Base-by-base conservation (phyloP, 2,329 filamentous ascomycete genomes). In the Epichloe sp. region DNA sequence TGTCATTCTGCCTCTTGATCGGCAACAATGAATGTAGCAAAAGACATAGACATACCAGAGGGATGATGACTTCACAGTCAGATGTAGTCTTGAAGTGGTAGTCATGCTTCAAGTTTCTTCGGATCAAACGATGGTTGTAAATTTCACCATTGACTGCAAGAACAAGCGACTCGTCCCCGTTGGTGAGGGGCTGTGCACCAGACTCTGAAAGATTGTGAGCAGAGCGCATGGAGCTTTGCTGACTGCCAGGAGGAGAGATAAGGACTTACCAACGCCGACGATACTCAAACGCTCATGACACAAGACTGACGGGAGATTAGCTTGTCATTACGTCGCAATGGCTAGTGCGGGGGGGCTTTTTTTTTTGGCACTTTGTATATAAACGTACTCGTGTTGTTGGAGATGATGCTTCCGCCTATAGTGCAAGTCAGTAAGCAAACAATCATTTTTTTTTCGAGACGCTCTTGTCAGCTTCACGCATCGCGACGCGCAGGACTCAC, bases 71-170 rank as follows among this genome's bases (percentile, higher is more conserved):
- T 72, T 98, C 93, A 72, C 93, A 98, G 66, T 98, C 93, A 38
- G 91, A 97, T 65, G 93, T 86, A 58, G 93, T 98, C 83, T 96
- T 96, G 83, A 97, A 98, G 70, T 90, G 84, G 71, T 96, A 96
- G 38, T 83, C 79, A 54, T 76, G 81, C 72, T 88, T 88, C 62
- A 96, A 75, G 61, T 76, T 76, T 74, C 96, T 97, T 66, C 93
- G 85, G 64, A 98, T 78, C 63, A 95, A 80, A 66, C 91, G 86
- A 74, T 98, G 93, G 82, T 98, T 98, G 79, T 98, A 98, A 68
- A 98, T 98, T 70, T 98, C 93, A 71, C 93, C 93, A 71, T 98
- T 98, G 80, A 97, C 93, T 58, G 93, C 91, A 55, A 98, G 82
- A 57, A 91, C 83, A 62, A 98, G 84, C 62, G 78, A 85, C 58